These are phyloP conservation scores for Globisporangium camurandrum DNA, from an alignment of 352 stramenopile genomes.

Conservation along the genomic window DNA sequence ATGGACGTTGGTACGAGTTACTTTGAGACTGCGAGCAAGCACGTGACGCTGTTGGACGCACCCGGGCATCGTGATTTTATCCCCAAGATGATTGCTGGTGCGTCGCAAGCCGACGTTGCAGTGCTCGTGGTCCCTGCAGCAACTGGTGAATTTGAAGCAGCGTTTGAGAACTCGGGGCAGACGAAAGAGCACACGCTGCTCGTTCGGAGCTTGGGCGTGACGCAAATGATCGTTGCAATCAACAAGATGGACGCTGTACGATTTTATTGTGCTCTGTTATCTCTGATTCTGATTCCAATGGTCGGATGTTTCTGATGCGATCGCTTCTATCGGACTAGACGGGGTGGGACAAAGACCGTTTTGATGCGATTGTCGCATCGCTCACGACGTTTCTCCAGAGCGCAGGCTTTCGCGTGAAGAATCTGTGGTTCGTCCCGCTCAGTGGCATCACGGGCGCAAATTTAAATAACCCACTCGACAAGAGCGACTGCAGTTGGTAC, in stretches of 20 bases:
- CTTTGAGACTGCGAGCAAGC: slow-evolving; percentile 95
- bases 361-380: slow-evolving; percentile 67
- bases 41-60: slow-evolving; percentile 98
- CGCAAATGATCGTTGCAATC: slow-evolving; percentile 96
- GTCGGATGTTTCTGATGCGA: too few relatives aligned
- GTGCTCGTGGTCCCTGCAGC: slow-evolving; percentile 93
- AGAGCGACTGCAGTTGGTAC: slow-evolving; percentile 65
- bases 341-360: slow-evolving; percentile 72
- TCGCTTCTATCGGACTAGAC: slow-evolving; percentile 15
- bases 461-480: slow-evolving; percentile 47
- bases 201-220: slow-evolving; percentile 95
- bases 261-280: too few relatives aligned
- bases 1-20: too few relatives aligned
- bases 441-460: slow-evolving; percentile 85
- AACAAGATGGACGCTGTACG: slow-evolving; percentile 99
- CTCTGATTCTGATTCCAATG: too few relatives aligned
- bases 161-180: slow-evolving; percentile 94
- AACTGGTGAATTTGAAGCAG: slow-evolving; percentile 91
- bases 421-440: slow-evolving; percentile 82
- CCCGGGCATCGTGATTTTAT: slow-evolving; percentile 98
- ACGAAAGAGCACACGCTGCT: slow-evolving; percentile 95
- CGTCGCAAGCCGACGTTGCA: slow-evolving; percentile 96
- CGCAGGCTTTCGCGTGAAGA: slow-evolving; percentile 71
- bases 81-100: slow-evolving; percentile 99
- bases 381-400: slow-evolving; percentile 69